A percentile compares a stretch with the other conserved stretches of the same genome.
phyloP scores from a whole-genome alignment of 495 filamentous ascomycete genomes.

The Collariella sp. region DNA sequence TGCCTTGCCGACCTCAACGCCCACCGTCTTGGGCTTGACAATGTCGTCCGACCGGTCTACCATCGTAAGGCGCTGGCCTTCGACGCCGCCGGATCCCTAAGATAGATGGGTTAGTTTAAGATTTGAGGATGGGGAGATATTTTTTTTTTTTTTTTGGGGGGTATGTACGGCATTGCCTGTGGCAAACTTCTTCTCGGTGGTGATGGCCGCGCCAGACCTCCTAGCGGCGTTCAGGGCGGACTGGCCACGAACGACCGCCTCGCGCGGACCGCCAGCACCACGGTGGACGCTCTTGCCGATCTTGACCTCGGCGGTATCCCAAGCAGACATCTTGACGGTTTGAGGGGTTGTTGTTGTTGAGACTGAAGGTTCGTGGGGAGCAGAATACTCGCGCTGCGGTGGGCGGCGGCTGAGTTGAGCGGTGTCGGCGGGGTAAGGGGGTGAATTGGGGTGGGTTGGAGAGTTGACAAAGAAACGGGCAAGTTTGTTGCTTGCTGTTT shows the following conservation, averaged over 20 bases:
- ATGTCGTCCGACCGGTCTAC: constrained; percentile 97
- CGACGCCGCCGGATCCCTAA: too few species aligned
- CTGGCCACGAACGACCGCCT: constrained; percentile 82
- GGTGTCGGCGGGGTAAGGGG: background rate
- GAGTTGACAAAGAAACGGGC: background rate
- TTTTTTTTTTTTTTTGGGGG: background rate
- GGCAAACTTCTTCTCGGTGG: constrained; percentile 88
- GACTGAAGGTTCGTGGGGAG: background rate
- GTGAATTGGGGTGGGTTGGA: background rate
- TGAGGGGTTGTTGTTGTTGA: background rate
- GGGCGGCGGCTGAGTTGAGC: background rate
- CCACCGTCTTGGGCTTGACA: constrained; percentile 88
- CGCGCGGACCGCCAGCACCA: constrained; percentile 54
- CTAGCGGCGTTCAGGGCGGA: constrained; percentile 84
- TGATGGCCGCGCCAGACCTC: constrained; percentile 63
- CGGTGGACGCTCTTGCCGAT: constrained; percentile 76
- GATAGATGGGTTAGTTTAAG: too few species aligned
- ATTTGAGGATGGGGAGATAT: background rate
- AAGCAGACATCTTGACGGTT: constrained; percentile 48
- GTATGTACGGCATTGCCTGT: constrained; percentile 71
- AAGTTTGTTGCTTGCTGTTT: background rate
- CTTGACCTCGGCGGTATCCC: constrained; percentile 76
- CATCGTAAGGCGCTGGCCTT: constrained; percentile 95
- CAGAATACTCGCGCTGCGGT: background rate
- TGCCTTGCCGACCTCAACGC: constrained; percentile 66